These are phyloP conservation scores for Westerdykella sp. DNA, from an alignment of 2,329 filamentous ascomycete species.

Conservation along the genomic window DNA sequence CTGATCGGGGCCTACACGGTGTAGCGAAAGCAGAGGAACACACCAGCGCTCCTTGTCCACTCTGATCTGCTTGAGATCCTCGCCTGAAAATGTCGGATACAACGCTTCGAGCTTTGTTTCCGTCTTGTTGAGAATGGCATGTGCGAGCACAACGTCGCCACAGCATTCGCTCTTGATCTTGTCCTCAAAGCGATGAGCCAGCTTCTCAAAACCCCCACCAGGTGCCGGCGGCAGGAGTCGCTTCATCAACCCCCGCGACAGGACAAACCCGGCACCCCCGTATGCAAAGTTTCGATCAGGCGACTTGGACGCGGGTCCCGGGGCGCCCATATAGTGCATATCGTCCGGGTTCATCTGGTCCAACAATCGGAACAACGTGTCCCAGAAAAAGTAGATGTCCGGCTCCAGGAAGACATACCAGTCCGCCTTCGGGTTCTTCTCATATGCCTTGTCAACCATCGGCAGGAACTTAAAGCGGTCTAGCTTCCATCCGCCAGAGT, in stretches of 20 bases:
- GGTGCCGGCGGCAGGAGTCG: constrained; percentile 31
- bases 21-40: constrained; percentile 37
- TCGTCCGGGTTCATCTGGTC: constrained; percentile 33
- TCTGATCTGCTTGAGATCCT: constrained; percentile 45
- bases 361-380: constrained; percentile 40
- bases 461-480: constrained; percentile 57
- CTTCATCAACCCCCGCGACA: constrained; percentile 49
- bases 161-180: constrained; percentile 42
- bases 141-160: constrained; percentile 36
- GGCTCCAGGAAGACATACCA: constrained; percentile 38
- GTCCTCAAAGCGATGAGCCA: constrained; percentile 26
- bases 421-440: constrained; percentile 29
- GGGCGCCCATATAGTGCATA: constrained; percentile 38
- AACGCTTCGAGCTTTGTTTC: constrained; percentile 33
- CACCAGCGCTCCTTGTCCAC: constrained; percentile 40
- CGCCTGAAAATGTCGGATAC: constrained; percentile 38
- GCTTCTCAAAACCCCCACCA: constrained; percentile 29
- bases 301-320: constrained; percentile 25
- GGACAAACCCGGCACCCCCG: constrained; percentile 42
- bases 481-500: constrained; percentile 48
- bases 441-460: constrained; percentile 48
- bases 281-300: constrained; percentile 37
- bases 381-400: constrained; percentile 37
- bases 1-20: constrained; percentile 39
- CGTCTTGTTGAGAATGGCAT: constrained; percentile 34